Base-by-base conservation (phyloP, 2,329 filamentous ascomycete species). In the Sarocladium kiliense region DNA sequence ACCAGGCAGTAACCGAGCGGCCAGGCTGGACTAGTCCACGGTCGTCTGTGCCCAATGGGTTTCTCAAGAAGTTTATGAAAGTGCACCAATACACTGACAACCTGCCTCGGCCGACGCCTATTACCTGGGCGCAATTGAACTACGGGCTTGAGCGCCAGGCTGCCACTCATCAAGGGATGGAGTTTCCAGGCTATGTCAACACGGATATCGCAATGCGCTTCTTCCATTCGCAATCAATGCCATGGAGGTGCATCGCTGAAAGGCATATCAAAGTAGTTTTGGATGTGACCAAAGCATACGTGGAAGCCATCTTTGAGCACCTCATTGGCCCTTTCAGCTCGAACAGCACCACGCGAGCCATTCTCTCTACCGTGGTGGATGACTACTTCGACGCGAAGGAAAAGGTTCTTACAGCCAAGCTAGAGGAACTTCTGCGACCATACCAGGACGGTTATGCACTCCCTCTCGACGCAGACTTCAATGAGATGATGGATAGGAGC, bases 131-230 rank as follows among this genome's bases (percentile, higher is more conserved):
- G 0, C 54, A 62, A 0, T 57, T 74, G 5, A 56, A 57, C 1
- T 18, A 26, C 0, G 59, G 72, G 7, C 59, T 77, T 0, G 62
- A 72, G 57, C 54, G 39, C 2, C 58, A 68, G 6, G 71, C 69
- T 1, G 65, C 68, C 0, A 58, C 56, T 0, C 74, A 75, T 32
- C 73, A 72, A 54, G 74, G 74, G 1, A 65, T 56, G 1, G 72
- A 75, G 47, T 70, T 76, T 19, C 71, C 73, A 0, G 73, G 73
- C 0, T 64, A 64, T 0, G 62, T 67, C 0, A 77, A 72, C 37
- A 62, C 62, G 14, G 64, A 69, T 0, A 62, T 77, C 3, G 69
- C 64, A 0, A 61, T 73, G 2, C 63, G 70, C 30, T 59, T 77
- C 1, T 77, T 78, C 59, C 66, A 67, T 25, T 61, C 63, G 7